Base-by-base conservation (phyloP, 768 basidiomycete genomes). In the Pleurotus salmoneostramineus region DNA sequence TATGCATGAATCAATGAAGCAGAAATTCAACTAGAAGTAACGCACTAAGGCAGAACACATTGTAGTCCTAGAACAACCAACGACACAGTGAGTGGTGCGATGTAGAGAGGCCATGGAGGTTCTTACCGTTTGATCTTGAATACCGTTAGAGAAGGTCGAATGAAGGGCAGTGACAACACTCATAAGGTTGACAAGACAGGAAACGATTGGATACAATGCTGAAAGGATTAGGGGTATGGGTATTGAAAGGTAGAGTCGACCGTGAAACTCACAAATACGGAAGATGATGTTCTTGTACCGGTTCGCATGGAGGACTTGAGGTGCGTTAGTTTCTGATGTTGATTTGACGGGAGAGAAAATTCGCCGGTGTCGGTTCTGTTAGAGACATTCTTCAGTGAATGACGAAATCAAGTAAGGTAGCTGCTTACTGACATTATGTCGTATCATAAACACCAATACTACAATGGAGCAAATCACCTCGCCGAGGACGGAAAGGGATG, bases 131-230 rank as follows among this genome's bases (percentile, higher is more conserved):
- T 31, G 48, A 44, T 58, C 50, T 11, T 46, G 11, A 21, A 60
- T 55, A 5, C 59, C 59, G 33, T 50, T 49, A 11, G 59, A 46
- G 6, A 44, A 10, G 10, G 59, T 57, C n/a, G 47, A 42, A 44
- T 57, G 46, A 4, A 60, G 14, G 12, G 36, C 59, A n/a, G 43
- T 49, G 27, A 37, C 56, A 14, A 60, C 56, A 27, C 45, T 60
- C 14, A 50, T 17, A 34, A 57, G 45, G 43, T 61, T 61, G 10
- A 61, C 46, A 15, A 49, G 44, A 14, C 47, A 55, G 6, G 60
- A 61, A 14, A 43, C 48, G 5, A 58, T 34, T 33, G 60, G 60
- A 48, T 61, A 61, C 34, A 61, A 35, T 44, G 49, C 60, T 61
- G 40, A 6, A 47, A 37, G 7, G 8, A 7, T n/a, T 6, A 33